Conservation (phyloP, 257 asterid genomes). For the Capsicum chinense region DNA sequence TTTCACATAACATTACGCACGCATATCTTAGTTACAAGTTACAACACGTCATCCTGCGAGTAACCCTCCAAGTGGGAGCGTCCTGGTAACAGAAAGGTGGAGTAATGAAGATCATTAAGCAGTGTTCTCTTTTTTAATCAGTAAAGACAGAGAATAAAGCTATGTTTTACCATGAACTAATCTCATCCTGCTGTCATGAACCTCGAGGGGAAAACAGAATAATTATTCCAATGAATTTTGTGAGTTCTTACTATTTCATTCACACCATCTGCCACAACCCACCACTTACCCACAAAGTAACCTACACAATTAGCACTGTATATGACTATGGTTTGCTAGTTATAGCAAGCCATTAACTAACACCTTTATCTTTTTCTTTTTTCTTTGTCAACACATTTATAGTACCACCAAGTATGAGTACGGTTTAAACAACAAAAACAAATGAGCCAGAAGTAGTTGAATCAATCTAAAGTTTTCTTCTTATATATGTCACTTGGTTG, state of each 20-base stretch:
- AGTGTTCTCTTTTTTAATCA: background rate
- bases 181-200: background rate
- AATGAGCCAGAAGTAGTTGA: background rate
- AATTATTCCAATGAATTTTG: background rate
- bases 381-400: background rate
- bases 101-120: background rate
- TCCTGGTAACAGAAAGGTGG: constrained; percentile 7
- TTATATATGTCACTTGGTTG: background rate
- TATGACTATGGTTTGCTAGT: constrained; percentile 15
- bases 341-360: constrained; percentile 21
- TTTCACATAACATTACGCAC: constrained; percentile 14
- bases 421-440: constrained; percentile 6
- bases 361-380: background rate
- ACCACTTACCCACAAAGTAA: background rate
- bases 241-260: constrained; percentile 2
- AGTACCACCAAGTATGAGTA: background rate
- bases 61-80: background rate
- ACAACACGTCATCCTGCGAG: background rate
- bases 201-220: constrained; percentile 13
- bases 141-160: constrained; percentile 18
- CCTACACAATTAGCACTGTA: background rate
- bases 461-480: background rate
- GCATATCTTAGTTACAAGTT: background rate
- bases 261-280: constrained; percentile 17
- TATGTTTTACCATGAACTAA: background rate